Evolutionary conservation across 139 green algal genomes (phyloP).

Genomic region (Mychonastes homosphaera): DNA sequence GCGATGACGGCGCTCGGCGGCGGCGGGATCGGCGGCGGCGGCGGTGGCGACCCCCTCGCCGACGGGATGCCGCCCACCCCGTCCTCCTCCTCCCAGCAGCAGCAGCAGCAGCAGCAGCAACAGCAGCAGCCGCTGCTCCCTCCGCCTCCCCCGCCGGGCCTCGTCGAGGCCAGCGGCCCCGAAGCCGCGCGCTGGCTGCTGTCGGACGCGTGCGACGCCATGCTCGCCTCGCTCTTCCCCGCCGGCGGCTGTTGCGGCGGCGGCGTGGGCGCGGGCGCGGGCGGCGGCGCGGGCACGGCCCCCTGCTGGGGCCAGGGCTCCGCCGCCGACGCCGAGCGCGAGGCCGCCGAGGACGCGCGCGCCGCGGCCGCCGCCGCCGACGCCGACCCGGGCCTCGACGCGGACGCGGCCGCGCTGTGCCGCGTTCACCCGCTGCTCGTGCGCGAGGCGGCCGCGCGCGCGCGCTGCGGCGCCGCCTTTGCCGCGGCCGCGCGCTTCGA

Average conservation of each 20-base stretch:
- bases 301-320: no score
- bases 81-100: background rate
- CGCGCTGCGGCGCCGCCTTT: conserved; percentile 35
- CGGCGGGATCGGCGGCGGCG: no score
- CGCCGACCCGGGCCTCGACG: background rate
- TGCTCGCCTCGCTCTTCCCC: conserved; percentile 60
- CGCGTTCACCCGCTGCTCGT: background rate
- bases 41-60: no score
- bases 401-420: background rate
- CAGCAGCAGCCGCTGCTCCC: background rate
- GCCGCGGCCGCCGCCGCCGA: no score
- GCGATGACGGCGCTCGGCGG: background rate
- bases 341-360: background rate
- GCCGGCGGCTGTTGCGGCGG: background rate
- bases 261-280: background rate
- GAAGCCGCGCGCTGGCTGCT: conserved; percentile 51
- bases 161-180: conserved; percentile 42
- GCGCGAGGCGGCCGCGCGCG: background rate
- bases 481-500: conserved; percentile 56
- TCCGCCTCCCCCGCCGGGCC: background rate
- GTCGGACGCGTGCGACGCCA: conserved; percentile 33
- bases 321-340: background rate
- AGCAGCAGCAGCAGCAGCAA: background rate
- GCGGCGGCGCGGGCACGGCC: background rate
- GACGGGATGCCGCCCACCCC: no score